Conservation (phyloP, 768 basidiomycete genomes). For the Polyporus arcularius region DNA sequence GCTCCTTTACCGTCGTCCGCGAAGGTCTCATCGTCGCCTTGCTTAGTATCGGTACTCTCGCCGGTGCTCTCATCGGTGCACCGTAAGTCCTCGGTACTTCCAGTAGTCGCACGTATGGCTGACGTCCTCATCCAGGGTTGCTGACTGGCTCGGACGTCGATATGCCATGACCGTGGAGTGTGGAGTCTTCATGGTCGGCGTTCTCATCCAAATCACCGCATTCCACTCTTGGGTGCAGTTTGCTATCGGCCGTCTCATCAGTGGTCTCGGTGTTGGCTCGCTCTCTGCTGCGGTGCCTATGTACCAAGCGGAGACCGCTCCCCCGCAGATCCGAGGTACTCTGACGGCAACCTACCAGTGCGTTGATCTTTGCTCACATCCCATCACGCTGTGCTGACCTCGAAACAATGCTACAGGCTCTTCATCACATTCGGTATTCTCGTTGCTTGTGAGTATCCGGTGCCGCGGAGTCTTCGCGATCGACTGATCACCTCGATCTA, state of each 20-base stretch:
- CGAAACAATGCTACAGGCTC: conserved; percentile 42
- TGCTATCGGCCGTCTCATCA: conserved; percentile 63
- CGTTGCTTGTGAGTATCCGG: conserved; percentile 50
- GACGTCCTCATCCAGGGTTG: conserved; percentile 40
- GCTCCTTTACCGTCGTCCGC: conserved; percentile 56
- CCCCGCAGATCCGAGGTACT: conserved; percentile 69
- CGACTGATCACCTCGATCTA: conserved; percentile 1
- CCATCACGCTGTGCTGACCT: no score
- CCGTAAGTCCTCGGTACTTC: conserved; percentile 41
- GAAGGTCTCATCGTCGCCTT: conserved; percentile 71
- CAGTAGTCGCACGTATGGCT: not conserved
- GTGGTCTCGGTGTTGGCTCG: conserved; percentile 69
- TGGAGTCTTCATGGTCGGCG: conserved; percentile 56
- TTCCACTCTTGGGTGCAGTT: conserved; percentile 63
- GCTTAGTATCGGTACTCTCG: conserved; percentile 68
- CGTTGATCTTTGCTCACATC: not conserved
- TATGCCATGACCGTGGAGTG: conserved; percentile 68
- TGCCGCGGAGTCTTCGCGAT: not conserved
- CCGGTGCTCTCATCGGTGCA: conserved; percentile 63
- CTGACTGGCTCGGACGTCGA: conserved; percentile 66
- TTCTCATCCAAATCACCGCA: conserved; percentile 58
- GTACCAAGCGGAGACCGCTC: conserved; percentile 76
- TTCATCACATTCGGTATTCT: conserved; percentile 75
- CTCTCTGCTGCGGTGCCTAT: conserved; percentile 70
- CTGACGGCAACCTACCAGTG: conserved; percentile 46